Evolutionary conservation across 805 yeast genomes (phyloP).

Genomic region (Blastobotrys peoriensis): DNA sequence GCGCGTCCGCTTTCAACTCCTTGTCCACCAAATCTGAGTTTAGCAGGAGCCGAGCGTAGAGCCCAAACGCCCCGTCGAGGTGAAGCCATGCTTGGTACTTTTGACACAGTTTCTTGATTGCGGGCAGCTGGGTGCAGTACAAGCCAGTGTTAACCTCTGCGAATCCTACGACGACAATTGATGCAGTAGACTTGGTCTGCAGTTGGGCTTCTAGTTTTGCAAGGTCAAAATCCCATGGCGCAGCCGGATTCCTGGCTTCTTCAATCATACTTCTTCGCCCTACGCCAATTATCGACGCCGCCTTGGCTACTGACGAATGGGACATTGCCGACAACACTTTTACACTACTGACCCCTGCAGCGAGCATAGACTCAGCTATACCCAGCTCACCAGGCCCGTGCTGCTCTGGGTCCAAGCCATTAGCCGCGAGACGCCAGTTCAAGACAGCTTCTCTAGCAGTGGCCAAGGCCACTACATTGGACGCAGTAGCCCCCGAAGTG

Average conservation of each 20-base stretch:
- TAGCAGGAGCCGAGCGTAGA: slow-evolving; percentile 11
- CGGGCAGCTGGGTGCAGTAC: slow-evolving; percentile 13
- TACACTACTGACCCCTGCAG: slow-evolving; percentile 12
- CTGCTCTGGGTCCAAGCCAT: background rate
- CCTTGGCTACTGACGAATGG: slow-evolving; percentile 20
- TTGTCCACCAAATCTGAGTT: slow-evolving; percentile 1
- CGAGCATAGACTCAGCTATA: slow-evolving; percentile 10
- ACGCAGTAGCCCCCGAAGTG: slow-evolving; percentile 24
- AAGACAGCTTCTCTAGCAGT: slow-evolving; percentile 16
- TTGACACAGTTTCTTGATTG: slow-evolving; percentile 16
- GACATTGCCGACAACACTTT: slow-evolving; percentile 14
- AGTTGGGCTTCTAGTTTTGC: slow-evolving; percentile 11
- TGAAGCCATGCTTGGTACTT: slow-evolving; percentile 22
- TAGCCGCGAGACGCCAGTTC: background rate
- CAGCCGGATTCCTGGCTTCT: slow-evolving; percentile 2
- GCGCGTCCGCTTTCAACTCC: slow-evolving; percentile 10
- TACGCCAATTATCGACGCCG: slow-evolving; percentile 20
- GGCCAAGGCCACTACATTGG: slow-evolving; percentile 19
- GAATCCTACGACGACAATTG: slow-evolving; percentile 17
- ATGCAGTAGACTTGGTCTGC: slow-evolving; percentile 1
- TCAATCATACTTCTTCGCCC: slow-evolving; percentile 16
- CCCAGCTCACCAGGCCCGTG: slow-evolving; percentile 16
- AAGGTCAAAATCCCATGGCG: slow-evolving; percentile 19
- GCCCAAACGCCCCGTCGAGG: slow-evolving; percentile 24
- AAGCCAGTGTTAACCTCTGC: slow-evolving; percentile 24